Evolutionary conservation across 1,139 yeast genomes (phyloP), one percentile per base, ranked within the genome.

Genomic region (Taphrina pruni): DNA sequence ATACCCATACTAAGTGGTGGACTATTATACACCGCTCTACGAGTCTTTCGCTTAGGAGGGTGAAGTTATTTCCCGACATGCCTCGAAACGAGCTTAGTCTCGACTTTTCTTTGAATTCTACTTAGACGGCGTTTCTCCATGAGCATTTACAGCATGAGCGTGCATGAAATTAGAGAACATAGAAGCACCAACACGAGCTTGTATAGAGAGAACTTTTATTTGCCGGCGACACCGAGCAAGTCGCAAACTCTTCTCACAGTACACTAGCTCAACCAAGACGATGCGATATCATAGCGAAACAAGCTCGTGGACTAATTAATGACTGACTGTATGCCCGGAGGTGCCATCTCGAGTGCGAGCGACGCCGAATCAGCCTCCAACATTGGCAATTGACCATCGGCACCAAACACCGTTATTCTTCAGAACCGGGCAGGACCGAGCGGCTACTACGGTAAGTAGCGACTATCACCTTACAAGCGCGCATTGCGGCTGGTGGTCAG

Each of bases 1-100:
- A 93, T 94, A 71, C 99, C 99, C 2, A 91, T 90, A 0, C 77
- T 92, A 62, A 87, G 96, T 55, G 89, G 95, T 8, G 77, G 83
- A 12, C 85, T 88, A 74, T 81, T 92, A 72, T 82, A 81, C 75
- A 78, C 78, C 39, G 80, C 85, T 21, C 83, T 86, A 54, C 76
- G 26, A 41, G 54, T 45, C 26, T 35, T 38, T 41, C 60, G 52
- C 26, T n/a, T 26, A 39, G 66, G 48, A 12, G 21, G 43, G 4
- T 32, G 35, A 55, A 35, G 14, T 20, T 36, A 1, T 36, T 46
- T 17, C 20, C 11, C 21, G 51, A 46, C 20, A 46, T n/a, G 21
- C 26, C 4, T 46, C 51, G 6, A 12, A 8, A 3, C 43, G 6
- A 2, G 14, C 6, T 39, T 39, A 3, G 2, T 2, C 6, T 39